Percentiles rank a stretch among this genome's conserved stretches.
Evolutionary conservation across 805 yeast species (phyloP).

Genomic region (Tetrapisispora namnaoensis): DNA sequence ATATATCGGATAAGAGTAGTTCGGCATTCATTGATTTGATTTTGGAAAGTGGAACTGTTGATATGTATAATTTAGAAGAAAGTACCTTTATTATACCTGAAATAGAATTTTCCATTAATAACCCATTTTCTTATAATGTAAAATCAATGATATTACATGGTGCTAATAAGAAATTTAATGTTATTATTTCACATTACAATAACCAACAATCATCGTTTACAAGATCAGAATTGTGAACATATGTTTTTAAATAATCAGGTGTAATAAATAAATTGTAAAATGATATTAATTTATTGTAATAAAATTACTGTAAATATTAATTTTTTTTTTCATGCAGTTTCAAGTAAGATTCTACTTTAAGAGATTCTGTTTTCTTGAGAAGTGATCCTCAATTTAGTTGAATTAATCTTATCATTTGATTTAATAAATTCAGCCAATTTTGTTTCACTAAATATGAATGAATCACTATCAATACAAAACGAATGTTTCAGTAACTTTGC

Average conservation of each 20-base stretch:
- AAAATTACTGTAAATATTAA: too few relatives aligned
- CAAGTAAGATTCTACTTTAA: neutral
- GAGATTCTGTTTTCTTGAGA: slow-evolving; percentile 11
- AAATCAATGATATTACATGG: slow-evolving; percentile 15
- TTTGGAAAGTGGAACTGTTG: slow-evolving; percentile 8
- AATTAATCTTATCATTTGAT: slow-evolving; percentile 31
- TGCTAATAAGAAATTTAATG: slow-evolving; percentile 17
- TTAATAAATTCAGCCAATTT: slow-evolving; percentile 45
- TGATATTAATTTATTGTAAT: neutral
- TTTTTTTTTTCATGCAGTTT: too few relatives aligned
- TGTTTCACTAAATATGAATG: slow-evolving; percentile 45
- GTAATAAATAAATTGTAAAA: neutral
- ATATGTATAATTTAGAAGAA: slow-evolving; percentile 16
- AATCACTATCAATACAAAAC: slow-evolving; percentile 35
- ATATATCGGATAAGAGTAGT: slow-evolving; percentile 3
- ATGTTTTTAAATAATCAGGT: neutral
- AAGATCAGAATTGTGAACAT: neutral
- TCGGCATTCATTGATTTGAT: slow-evolving; percentile 15
- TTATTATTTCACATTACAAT: slow-evolving; percentile 16
- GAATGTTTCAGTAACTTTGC: slow-evolving; percentile 44
- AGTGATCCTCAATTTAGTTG: slow-evolving; percentile 21
- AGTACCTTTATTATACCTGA: slow-evolving; percentile 23
- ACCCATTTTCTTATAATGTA: slow-evolving; percentile 18
- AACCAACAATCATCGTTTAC: neutral
- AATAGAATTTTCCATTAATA: slow-evolving; percentile 8